These are phyloP conservation scores for Rhipidocladum racemiflorum DNA, from an alignment of 176 grass and related monocot species.

Conservation along the genomic window DNA sequence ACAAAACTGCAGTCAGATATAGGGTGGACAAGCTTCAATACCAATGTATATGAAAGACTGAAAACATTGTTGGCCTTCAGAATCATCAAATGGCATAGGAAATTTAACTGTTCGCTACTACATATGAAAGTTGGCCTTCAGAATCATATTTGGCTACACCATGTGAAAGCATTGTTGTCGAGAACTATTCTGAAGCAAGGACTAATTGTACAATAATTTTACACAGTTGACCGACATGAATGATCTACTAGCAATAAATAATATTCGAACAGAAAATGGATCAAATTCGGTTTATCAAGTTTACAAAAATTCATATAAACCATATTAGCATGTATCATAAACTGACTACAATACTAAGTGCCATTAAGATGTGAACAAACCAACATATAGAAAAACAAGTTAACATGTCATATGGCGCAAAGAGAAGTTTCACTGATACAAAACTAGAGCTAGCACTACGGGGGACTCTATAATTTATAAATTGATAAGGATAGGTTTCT, in stretches of 20 bases:
- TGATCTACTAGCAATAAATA: neutral
- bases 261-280: neutral
- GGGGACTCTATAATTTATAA: neutral
- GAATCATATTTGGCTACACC: neutral
- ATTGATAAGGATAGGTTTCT: neutral
- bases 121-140: slow-evolving; percentile 3
- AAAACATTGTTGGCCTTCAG: too few relatives aligned
- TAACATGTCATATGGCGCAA: neutral
- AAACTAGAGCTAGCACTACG: neutral
- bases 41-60: neutral
- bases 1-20: neutral
- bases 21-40: neutral
- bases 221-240: neutral
- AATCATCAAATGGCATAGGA: neutral
- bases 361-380: neutral
- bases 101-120: neutral
- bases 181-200: neutral
- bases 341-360: neutral
- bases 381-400: neutral
- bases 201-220: neutral
- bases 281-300: neutral
- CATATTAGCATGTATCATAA: neutral
- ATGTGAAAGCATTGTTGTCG: neutral
- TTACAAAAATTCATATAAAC: neutral
- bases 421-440: slow-evolving; percentile 7